A percentile compares a stretch with the other conserved stretches of the same genome.
phyloP scores from a whole-genome alignment of 208 protist species.

The Crithidia sp. region DNA sequence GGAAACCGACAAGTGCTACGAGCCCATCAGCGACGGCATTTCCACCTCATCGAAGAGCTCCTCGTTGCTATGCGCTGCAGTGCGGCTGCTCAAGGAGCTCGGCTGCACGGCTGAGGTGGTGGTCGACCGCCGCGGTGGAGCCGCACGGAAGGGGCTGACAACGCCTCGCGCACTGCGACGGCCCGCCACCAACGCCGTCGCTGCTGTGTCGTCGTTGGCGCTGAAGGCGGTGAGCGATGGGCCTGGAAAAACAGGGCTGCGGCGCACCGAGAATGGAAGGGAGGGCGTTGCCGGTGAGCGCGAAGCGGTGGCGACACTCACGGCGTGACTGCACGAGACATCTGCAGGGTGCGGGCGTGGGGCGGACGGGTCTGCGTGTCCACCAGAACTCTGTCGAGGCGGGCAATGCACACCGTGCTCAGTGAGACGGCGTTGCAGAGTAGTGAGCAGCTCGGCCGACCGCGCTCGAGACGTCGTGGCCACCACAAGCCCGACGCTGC shows the following conservation, averaged over 20 bases:
- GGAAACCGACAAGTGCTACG: neutral
- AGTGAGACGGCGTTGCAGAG: constrained; percentile 10
- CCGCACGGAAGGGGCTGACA: neutral
- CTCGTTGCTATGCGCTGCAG: neutral
- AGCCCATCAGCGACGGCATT: constrained; percentile 27
- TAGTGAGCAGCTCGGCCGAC: constrained; percentile 26
- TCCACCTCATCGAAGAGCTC: constrained; percentile 31
- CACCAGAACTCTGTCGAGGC: neutral
- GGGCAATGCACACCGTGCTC: neutral
- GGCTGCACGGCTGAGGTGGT: constrained; percentile 8
- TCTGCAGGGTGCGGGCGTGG: neutral
- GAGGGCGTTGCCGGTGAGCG: neutral
- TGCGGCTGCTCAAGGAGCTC: neutral
- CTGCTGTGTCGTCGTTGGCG: neutral
- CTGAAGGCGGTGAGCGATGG: neutral
- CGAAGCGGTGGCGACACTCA: neutral
- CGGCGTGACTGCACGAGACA: too few species aligned
- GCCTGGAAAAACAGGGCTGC: neutral
- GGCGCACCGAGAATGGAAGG: neutral
- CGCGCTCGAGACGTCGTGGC: constrained; percentile 12
- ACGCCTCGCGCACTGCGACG: neutral
- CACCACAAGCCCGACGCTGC: neutral
- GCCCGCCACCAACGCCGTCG: neutral
- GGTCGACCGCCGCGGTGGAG: neutral
- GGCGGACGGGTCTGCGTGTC: neutral